These are phyloP conservation scores for Asterochloris sp. DNA, from an alignment of 139 green algal genomes.

Conservation along the genomic window DNA sequence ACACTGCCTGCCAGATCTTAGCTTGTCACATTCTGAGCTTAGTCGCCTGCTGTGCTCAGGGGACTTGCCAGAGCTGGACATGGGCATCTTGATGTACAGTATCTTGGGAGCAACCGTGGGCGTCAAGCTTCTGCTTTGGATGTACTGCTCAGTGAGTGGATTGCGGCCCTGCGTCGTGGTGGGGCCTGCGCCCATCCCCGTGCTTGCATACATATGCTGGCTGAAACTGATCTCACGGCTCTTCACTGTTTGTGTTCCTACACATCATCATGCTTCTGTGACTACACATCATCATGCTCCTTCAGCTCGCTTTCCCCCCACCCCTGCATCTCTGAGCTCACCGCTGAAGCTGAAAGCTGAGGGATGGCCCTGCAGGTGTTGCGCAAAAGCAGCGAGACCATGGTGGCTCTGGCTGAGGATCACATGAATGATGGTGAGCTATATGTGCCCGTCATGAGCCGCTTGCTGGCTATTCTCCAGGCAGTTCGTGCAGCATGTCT, in stretches of 20 bases:
- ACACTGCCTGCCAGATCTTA: no score
- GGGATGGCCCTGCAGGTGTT: conserved; percentile 17
- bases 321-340: neutral
- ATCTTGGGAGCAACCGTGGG: conserved; percentile 58
- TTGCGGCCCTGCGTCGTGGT: conserved; percentile 1
- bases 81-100: conserved; percentile 48
- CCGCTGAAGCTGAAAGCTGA: conserved; percentile 1
- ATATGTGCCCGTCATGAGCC: no score
- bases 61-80: conserved; percentile 38
- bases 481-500: neutral
- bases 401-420: conserved; percentile 67
- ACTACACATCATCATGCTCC: no score
- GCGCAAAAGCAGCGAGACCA: conserved; percentile 36
- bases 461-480: neutral
- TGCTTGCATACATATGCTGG: conserved; percentile 3
- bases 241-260: neutral
- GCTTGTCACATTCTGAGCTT: neutral
- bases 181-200: conserved; percentile 10
- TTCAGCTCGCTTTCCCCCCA: no score
- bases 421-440: conserved; percentile 59
- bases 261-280: no score
- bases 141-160: conserved; percentile 9
- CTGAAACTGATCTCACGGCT: neutral
- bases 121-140: conserved; percentile 54
- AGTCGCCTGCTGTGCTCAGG: conserved; percentile 13